Evolutionary conservation across 2,329 filamentous ascomycete species (phyloP), one percentile per base, ranked within the genome.

Genomic region (Penicillium sp.): DNA sequence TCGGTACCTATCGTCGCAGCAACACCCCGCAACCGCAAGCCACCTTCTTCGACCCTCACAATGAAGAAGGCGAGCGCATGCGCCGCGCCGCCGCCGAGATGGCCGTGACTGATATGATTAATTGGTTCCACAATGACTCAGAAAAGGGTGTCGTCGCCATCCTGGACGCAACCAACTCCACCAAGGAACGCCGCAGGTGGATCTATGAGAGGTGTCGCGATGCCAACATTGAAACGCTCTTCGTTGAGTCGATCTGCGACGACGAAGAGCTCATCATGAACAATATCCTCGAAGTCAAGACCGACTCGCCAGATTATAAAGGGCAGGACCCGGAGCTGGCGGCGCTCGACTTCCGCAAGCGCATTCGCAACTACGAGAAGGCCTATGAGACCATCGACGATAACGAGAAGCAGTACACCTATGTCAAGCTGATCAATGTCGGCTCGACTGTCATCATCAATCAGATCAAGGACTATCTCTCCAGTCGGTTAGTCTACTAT

Each of bases 391-490:
- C 91, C 1, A 91, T 99, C 67, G 91, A 95, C 64, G 89, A 89
- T 63, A 89, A 95, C 60, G 93, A 97, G 79, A 86, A 84, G 64
- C 82, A 93, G 64, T 85, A 94, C 66, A 96, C 94, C 33, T 99
- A 97, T 71, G 88, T 97, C 71, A 97, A 99, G 77, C 89, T 99
- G 70, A 95, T 97, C 82, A 88, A 99, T 69, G 91, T 97, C 11
- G 92, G 94, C 55, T 91, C 91, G 64, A 91, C 96, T 69, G 92
- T 97, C 70, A 94, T 97, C 69, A 97, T 99, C 83, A 99, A 97
- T 77, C 88, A 90, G 70, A 96, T 99, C 68, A 88, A 92, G 71
- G 94, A 99, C 75, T 99, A 99, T 70, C 82, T 99, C 24, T 94
- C 97, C 73, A 96, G 91, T 73, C 88, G 94, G 54, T 88, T 99